Percentiles rank a stretch among this genome's conserved stretches.
These are phyloP conservation scores for Mycogone perniciosa DNA, from an alignment of 2,329 filamentous ascomycete genomes.

Conservation along the genomic window DNA sequence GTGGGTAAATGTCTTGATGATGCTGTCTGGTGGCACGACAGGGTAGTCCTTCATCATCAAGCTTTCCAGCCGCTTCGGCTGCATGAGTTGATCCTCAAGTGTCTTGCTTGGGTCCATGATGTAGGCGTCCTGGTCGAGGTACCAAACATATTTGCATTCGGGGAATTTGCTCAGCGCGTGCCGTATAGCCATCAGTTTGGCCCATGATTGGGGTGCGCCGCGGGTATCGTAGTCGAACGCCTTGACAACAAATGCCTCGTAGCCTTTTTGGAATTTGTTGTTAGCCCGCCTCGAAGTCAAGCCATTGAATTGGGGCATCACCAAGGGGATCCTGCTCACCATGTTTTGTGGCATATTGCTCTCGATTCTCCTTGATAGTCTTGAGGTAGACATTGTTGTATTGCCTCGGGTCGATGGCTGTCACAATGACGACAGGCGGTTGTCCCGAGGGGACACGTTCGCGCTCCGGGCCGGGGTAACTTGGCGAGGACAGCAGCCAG, in stretches of 20 bases:
- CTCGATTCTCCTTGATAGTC: slow-evolving; percentile 73
- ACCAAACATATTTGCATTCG: slow-evolving; percentile 76
- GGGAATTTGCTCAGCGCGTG: slow-evolving; percentile 81
- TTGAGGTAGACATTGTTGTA: slow-evolving; percentile 63
- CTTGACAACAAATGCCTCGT: slow-evolving; percentile 75
- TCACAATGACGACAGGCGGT: slow-evolving; percentile 71
- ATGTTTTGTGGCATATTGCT: slow-evolving; percentile 78
- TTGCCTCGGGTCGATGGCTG: slow-evolving; percentile 64
- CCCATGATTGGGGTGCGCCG: slow-evolving; percentile 58
- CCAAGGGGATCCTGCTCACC: slow-evolving; percentile 47
- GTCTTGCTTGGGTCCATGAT: slow-evolving; percentile 77
- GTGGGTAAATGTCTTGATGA: slow-evolving; percentile 89
- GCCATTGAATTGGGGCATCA: background rate
- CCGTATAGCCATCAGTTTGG: slow-evolving; percentile 75
- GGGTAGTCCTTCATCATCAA: slow-evolving; percentile 80
- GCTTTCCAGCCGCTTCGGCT: slow-evolving; percentile 58
- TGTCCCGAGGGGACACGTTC: slow-evolving; percentile 44
- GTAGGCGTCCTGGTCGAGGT: slow-evolving; percentile 74
- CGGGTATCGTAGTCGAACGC: slow-evolving; percentile 68
- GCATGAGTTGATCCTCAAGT: slow-evolving; percentile 66
- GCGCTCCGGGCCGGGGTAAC: slow-evolving; percentile 24
- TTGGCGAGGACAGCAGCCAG: slow-evolving; percentile 48
- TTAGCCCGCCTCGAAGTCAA: background rate
- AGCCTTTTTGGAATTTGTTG: slow-evolving; percentile 50
- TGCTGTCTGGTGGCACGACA: slow-evolving; percentile 89